phyloP scores from a whole-genome alignment of 371 early-diverging fungal species.

The Gilbertella persicaria region DNA sequence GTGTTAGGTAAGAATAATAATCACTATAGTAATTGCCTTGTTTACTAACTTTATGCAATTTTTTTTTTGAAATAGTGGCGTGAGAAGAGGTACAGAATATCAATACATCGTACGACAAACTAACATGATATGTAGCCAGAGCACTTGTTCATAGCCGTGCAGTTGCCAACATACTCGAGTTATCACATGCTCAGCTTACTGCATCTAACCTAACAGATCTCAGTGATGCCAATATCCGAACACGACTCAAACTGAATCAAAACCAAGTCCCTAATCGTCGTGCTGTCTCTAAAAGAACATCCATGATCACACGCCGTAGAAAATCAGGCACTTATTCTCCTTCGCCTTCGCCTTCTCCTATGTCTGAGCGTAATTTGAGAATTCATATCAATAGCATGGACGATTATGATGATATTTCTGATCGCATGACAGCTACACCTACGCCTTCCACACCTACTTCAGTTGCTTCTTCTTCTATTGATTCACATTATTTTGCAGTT shows the following conservation, averaged over 20 bases:
- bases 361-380: constrained; percentile 13
- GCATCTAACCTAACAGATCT: constrained; percentile 46
- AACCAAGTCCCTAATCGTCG: constrained; percentile 40
- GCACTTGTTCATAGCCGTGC: constrained; percentile 73
- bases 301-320: constrained; percentile 21
- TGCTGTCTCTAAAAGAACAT: constrained; percentile 36
- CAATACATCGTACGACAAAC: not conserved
- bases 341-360: constrained; percentile 35
- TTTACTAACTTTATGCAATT: constrained; percentile 5
- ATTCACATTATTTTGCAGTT: constrained; percentile 3
- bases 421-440: constrained; percentile 13
- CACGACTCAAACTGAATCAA: constrained; percentile 41
- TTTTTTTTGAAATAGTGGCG: too few relatives aligned
- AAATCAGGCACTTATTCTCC: constrained; percentile 30
- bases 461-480: constrained; percentile 12
- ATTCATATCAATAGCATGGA: constrained; percentile 11
- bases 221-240: constrained; percentile 40
- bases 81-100: constrained; percentile 52
- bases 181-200: constrained; percentile 54
- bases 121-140: constrained; percentile 44
- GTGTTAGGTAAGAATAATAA: constrained; percentile 56
- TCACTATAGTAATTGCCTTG: not conserved
- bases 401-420: constrained; percentile 2
- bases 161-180: constrained; percentile 59
- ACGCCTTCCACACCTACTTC: constrained; percentile 24